These are phyloP conservation scores for Dipteronia dyeriana DNA, from an alignment of 345 rosid species.

Conservation along the genomic window DNA sequence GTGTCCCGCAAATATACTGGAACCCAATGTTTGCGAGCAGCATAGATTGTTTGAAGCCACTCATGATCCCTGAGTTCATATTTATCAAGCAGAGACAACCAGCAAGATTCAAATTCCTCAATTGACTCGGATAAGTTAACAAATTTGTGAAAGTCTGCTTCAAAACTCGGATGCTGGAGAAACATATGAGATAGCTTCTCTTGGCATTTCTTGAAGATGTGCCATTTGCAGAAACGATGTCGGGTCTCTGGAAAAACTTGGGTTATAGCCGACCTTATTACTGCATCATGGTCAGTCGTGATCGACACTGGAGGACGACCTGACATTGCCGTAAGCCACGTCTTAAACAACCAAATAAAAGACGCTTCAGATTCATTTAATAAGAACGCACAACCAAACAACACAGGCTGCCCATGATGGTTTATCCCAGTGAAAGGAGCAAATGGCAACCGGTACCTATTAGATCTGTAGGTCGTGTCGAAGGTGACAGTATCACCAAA, in stretches of 20 bases:
- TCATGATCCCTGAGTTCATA: slow-evolving; percentile 46
- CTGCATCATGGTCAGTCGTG: slow-evolving; percentile 45
- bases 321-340: slow-evolving; percentile 55
- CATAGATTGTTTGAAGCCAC: slow-evolving; percentile 51
- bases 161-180: slow-evolving; percentile 43
- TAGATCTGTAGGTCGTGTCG: slow-evolving; percentile 47
- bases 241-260: slow-evolving; percentile 50
- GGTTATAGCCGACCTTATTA: slow-evolving; percentile 38
- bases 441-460: slow-evolving; percentile 51
- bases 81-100: slow-evolving; percentile 46
- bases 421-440: slow-evolving; percentile 59
- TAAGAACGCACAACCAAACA: slow-evolving; percentile 54
- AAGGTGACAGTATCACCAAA: slow-evolving; percentile 53
- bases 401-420: slow-evolving; percentile 59
- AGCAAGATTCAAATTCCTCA: slow-evolving; percentile 53
- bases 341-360: slow-evolving; percentile 48
- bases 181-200: slow-evolving; percentile 50
- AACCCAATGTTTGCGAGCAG: slow-evolving; percentile 52
- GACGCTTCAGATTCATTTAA: slow-evolving; percentile 49
- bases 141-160: slow-evolving; percentile 51
- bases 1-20: slow-evolving; percentile 48
- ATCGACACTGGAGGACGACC: slow-evolving; percentile 43
- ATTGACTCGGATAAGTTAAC: slow-evolving; percentile 47
- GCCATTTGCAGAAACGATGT: slow-evolving; percentile 51
- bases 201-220: slow-evolving; percentile 47